phyloP scores from a whole-genome alignment of 495 filamentous ascomycete genomes.

The Penicillium psychrofluorescens region DNA sequence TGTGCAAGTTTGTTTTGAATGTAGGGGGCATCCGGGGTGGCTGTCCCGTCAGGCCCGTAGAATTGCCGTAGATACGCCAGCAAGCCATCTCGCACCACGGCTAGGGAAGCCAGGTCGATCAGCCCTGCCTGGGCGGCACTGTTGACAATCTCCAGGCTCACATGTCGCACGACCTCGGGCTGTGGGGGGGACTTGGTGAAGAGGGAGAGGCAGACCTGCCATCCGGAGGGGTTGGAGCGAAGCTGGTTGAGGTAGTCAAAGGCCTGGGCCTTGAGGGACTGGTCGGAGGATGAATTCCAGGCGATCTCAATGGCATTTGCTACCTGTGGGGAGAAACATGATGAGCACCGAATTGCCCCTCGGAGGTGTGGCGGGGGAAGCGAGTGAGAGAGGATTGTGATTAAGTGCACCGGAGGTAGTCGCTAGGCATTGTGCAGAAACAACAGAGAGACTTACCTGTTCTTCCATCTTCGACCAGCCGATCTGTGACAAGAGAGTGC shows the following conservation, averaged over 20 bases:
- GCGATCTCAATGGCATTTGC: conserved; percentile 89
- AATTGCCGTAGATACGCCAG: conserved; percentile 66
- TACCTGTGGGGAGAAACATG: conserved; percentile 46
- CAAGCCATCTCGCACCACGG: conserved; percentile 66
- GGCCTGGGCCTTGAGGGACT: conserved; percentile 72
- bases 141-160: conserved; percentile 85
- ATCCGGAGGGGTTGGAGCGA: conserved; percentile 67
- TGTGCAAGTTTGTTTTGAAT: conserved; percentile 98
- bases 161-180: conserved; percentile 77
- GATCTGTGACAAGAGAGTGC: conserved; percentile 18
- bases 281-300: conserved; percentile 67
- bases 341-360: conserved; percentile 6
- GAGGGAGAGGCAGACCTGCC: conserved; percentile 78
- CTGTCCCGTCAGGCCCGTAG: conserved; percentile 54
- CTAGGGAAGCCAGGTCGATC: conserved; percentile 59
- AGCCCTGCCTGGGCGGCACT: conserved; percentile 72
- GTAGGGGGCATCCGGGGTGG: conserved; percentile 53
- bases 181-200: conserved; percentile 75
- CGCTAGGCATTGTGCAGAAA: neutral
- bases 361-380: conserved; percentile 8
- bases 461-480: conserved; percentile 46
- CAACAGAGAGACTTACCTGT: conserved; percentile 29
- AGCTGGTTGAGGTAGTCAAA: conserved; percentile 82
- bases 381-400: too few relatives aligned
- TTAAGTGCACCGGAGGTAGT: too few relatives aligned